Base-by-base conservation (phyloP, 495 filamentous ascomycete species). In the Aspergillus affinis region DNA sequence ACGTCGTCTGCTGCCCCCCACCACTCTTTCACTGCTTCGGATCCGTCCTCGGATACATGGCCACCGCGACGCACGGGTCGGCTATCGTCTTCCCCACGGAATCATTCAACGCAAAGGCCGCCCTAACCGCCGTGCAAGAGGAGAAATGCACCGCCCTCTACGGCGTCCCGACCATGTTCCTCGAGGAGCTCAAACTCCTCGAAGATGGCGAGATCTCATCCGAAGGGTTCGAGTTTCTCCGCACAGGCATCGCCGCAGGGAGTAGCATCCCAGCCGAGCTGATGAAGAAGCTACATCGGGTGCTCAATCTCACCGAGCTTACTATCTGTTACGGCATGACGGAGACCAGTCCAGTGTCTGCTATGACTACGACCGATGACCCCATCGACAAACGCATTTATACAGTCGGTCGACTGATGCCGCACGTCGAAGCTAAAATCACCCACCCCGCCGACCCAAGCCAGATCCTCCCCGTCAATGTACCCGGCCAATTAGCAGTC, bases 251-350 rank as follows among this genome's bases (percentile, higher is more conserved):
- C 61, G 93, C 88, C n/a, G 91, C 93, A 0, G 94, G 94, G 17
- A 89, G 85, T 52, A 89, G 84, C 46, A 87, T 98, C 19, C 94
- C 93, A 0, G 81, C 87, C 4, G 85, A 90, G 56, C 71, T 98
- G 23, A 96, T 98, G 94, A 84, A 85, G 17, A 87, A 84, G 59
- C 69, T 98, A 17, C 90, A 93, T 65, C 77, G 76, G 41, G 78
- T 70, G n/a, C 76, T 97, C 6, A 95, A 95, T 51, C 76, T 98
- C 29, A 86, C 83, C 0, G 90, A 96, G 29, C 69, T 97, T 56
- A 96, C 93, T 0, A 97, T 97, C 65, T 97, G 94, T 78, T 98
- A 98, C 72, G 94, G 92, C 44, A 98, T 98, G 94, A 98, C 94
- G 15, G 94, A 98, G 74, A 98, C 94, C 0, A 88, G 84, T 51